Conservation (phyloP, 2,329 filamentous ascomycete species). For the Claviceps sp. region DNA sequence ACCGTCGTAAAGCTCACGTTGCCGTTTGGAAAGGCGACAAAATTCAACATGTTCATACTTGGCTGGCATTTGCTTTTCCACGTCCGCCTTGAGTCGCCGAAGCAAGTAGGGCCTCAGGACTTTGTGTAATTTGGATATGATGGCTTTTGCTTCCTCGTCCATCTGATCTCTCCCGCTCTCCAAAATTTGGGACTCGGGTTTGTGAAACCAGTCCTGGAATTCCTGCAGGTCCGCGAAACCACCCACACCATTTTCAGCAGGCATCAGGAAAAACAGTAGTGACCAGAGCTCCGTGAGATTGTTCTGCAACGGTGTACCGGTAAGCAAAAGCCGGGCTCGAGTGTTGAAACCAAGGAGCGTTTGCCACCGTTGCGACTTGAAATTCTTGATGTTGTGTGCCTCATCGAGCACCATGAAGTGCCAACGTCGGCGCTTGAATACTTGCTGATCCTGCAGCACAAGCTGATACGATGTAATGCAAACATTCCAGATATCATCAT, state of each 20-base stretch:
- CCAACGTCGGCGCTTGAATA: constrained; percentile 87
- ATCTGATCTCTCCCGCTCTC: constrained; percentile 89
- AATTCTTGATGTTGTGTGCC: constrained; percentile 99
- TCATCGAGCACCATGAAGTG: constrained; percentile 98
- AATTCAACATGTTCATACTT: constrained; percentile 98
- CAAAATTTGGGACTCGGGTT: constrained; percentile 89
- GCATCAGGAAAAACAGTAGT: constrained; percentile 89
- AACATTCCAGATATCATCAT: constrained; percentile 90
- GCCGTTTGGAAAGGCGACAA: constrained; percentile 86
- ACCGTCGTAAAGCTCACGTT: constrained; percentile 90
- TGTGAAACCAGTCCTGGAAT: constrained; percentile 91
- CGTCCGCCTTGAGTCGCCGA: constrained; percentile 83
- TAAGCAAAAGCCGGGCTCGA: constrained; percentile 71
- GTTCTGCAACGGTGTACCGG: constrained; percentile 91
- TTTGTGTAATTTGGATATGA: constrained; percentile 88
- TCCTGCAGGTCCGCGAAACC: constrained; percentile 92
- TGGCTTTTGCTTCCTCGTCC: constrained; percentile 83
- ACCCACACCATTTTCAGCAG: constrained; percentile 72
- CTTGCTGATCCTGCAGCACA: constrained; percentile 83
- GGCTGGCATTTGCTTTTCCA: constrained; percentile 97
- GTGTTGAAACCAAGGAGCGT: constrained; percentile 90
- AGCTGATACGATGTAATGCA: constrained; percentile 97
- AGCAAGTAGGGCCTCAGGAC: constrained; percentile 86
- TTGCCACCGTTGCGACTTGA: constrained; percentile 95
- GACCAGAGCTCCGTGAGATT: constrained; percentile 97